phyloP scores from a whole-genome alignment of 75 land plant genomes.

The Larix kaempferi region DNA sequence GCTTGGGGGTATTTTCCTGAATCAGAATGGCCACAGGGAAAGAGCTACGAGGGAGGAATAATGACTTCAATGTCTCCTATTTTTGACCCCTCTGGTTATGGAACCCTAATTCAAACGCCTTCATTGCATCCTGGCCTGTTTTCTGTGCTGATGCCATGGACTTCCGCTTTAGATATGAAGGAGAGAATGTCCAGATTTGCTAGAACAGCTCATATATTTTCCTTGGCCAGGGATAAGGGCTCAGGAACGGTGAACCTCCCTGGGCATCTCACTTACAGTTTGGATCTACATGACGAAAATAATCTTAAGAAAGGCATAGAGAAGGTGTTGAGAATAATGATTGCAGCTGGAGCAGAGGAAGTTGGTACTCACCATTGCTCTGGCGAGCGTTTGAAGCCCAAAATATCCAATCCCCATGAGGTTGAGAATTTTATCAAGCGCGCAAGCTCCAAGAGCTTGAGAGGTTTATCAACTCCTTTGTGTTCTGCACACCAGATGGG shows the following conservation, averaged over 20 bases:
- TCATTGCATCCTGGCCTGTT: constrained; percentile 69
- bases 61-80: constrained; percentile 58
- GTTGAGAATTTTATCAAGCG: constrained; percentile 50
- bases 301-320: constrained; percentile 47
- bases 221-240: constrained; percentile 61
- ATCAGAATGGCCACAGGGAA: constrained; percentile 22
- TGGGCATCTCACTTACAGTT: constrained; percentile 23
- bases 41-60: constrained; percentile 78
- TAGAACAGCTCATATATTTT: constrained; percentile 61
- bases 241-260: constrained; percentile 37
- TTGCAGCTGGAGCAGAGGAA: constrained; percentile 79
- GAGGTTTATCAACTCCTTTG: constrained; percentile 36
- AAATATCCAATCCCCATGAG: constrained; percentile 25
- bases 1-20: constrained; percentile 87
- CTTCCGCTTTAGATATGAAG: constrained; percentile 39
- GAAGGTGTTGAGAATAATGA: constrained; percentile 51
- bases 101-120: constrained; percentile 60
- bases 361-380: constrained; percentile 56
- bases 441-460: constrained; percentile 27
- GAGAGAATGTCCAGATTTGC: constrained; percentile 59
- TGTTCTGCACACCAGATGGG: constrained; percentile 92
- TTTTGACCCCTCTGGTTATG: constrained; percentile 29
- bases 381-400: constrained; percentile 46
- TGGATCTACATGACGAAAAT: constrained; percentile 31
- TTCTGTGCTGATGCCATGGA: constrained; percentile 57